Percentiles rank a stretch among this genome's conserved stretches.
phyloP scores from a whole-genome alignment of 495 filamentous ascomycete species.

The Pyrenula aspistea region DNA sequence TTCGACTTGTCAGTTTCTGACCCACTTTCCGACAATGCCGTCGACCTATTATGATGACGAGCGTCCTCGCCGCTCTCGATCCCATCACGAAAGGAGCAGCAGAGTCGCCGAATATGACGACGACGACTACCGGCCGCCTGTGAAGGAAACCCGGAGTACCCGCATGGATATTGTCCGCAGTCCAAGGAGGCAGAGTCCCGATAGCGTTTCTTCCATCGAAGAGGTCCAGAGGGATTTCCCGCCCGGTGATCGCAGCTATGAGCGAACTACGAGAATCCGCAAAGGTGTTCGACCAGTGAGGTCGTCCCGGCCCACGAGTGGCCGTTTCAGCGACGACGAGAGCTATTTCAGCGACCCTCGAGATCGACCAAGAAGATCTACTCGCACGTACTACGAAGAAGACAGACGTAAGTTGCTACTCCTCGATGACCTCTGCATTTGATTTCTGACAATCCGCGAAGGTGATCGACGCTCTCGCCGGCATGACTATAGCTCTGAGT shows the following conservation, averaged over 20 bases:
- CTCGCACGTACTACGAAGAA: constrained; percentile 32
- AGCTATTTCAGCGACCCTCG: constrained; percentile 35
- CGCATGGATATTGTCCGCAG: constrained; percentile 44
- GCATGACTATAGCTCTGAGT: constrained; percentile 20
- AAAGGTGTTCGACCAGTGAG: constrained; percentile 21
- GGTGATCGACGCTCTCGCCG: constrained; percentile 27
- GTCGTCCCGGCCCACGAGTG: constrained; percentile 17
- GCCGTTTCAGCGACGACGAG: constrained; percentile 8
- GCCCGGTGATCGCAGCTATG: constrained; percentile 34
- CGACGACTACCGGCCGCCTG: constrained; percentile 25
- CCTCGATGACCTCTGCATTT: not conserved
- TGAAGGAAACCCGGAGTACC: constrained; percentile 32
- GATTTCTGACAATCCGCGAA: constrained; percentile 6
- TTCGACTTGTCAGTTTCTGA: not conserved
- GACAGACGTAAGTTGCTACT: constrained; percentile 27
- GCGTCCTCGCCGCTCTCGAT: constrained; percentile 6
- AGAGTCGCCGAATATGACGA: constrained; percentile 10
- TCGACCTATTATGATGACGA: constrained; percentile 8
- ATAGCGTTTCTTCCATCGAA: constrained; percentile 52
- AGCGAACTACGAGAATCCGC: constrained; percentile 33
- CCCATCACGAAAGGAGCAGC: not conserved
- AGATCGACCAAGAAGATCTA: constrained; percentile 24
- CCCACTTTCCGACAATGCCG: not conserved
- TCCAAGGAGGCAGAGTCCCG: constrained; percentile 4
- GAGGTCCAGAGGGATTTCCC: constrained; percentile 58